phyloP scores from a whole-genome alignment of 225 moss, liverwort and hornwort species.

The Straminergon stramineum region DNA sequence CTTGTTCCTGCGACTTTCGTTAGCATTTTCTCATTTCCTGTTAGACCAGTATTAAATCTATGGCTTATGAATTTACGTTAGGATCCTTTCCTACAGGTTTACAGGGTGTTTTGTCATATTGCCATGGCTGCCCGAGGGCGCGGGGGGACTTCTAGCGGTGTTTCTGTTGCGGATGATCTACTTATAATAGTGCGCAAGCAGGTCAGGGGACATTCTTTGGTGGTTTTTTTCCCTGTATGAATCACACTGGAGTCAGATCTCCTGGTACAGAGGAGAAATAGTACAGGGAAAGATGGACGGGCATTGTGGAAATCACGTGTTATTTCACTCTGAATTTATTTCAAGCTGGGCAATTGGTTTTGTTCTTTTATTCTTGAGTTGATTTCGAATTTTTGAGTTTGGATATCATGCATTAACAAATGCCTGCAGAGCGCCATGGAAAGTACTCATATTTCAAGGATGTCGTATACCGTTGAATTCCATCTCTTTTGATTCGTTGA shows the following conservation, averaged over 20 bases:
- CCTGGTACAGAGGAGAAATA: background rate
- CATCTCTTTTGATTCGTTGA: background rate
- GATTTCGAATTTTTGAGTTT: background rate
- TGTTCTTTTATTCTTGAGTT: background rate
- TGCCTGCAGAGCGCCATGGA: background rate
- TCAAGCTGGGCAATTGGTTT: background rate
- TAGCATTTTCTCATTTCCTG: background rate
- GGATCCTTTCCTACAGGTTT: conserved; percentile 39
- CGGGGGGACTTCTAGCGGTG: conserved; percentile 44
- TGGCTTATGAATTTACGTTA: background rate
- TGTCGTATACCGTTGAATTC: background rate
- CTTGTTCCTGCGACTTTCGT: background rate
- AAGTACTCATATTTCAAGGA: background rate
- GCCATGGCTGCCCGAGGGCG: conserved; percentile 57
- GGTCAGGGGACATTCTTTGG: conserved; percentile 14
- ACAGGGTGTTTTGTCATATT: conserved; percentile 65
- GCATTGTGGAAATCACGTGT: background rate
- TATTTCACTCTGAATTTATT: background rate
- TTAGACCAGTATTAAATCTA: background rate
- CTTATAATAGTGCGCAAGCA: conserved; percentile 82
- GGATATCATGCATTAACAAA: background rate
- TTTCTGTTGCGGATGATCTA: conserved; percentile 69
- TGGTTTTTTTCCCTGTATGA: background rate
- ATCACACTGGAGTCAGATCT: background rate
- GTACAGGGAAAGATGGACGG: background rate